Base-by-base conservation (phyloP, 768 basidiomycete species). In the Leucosporidium scottii region DNA sequence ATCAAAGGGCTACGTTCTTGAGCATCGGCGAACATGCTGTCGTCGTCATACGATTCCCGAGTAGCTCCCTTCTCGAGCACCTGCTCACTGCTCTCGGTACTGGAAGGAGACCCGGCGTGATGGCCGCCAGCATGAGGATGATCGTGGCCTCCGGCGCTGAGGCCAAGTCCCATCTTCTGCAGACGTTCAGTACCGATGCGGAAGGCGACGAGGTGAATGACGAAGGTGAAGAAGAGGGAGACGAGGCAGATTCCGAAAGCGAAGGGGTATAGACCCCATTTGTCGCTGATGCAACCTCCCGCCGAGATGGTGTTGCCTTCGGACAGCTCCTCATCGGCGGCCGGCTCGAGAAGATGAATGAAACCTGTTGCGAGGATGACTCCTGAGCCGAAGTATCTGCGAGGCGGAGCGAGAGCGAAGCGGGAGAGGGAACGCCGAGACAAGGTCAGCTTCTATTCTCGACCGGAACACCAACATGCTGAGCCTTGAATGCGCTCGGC, bases 331-430 rank as follows among this genome's bases (percentile, higher is more conserved):
- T 74, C 71, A 47, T 53, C 47, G 0, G 75, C 70, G 0, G 70
- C 69, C 3, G 67, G 71, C 56, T 74, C 71, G 56, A 77, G 67
- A 7, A 76, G 64, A 48, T 78, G 77, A 39, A 72, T 73, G 44
- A 73, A 68, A 3, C 74, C 74, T 1, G 75, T 77, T 0, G 75
- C 73, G 36, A 75, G 66, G 31, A 76, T 75, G 44, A 74, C 73
- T 28, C 70, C 74, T 0, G 59, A 59, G 4, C 72, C 70, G 53
- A 74, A 74, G 61, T 70, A 71, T 30, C 61, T 69, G 20, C 44
- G 36, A 31, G 27, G 34, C 8, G 53, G 55, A 21, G 34, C 17
- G 6, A 13, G 10, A 56, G 10, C 25, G 28, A 13, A 10, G 34
- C 30, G 3, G 31, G 15, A 25, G 23, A 20, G 49, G 9, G 23